A percentile compares a stretch with the other conserved stretches of the same genome.
Evolutionary conservation across 2,329 filamentous ascomycete genomes (phyloP).

Genomic region (Venturia nashicola): DNA sequence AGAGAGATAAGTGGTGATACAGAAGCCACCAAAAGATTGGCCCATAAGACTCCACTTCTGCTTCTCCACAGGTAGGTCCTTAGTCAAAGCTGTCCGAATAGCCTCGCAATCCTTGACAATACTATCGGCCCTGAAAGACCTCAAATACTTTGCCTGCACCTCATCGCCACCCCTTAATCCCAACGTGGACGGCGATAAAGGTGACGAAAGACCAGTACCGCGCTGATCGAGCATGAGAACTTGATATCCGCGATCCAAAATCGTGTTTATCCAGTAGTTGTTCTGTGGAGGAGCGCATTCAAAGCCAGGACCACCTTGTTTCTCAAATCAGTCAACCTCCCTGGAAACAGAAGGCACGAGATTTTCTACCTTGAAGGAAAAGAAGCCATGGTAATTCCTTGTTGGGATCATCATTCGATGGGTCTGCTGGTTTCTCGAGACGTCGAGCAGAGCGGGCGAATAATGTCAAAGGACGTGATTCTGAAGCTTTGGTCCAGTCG

Average conservation of each 20-base stretch:
- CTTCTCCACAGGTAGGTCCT: constrained; percentile 54
- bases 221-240: constrained; percentile 78
- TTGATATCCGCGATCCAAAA: constrained; percentile 74
- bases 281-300: constrained; percentile 65
- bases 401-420: constrained; percentile 29
- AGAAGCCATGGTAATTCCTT: constrained; percentile 47
- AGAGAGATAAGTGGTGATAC: constrained; percentile 71
- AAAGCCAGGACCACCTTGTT: constrained; percentile 72
- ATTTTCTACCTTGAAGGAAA: constrained; percentile 42
- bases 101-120: constrained; percentile 86
- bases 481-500: constrained; percentile 53
- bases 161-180: constrained; percentile 47
- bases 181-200: constrained; percentile 63
- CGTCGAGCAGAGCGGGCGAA: constrained; percentile 67
- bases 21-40: constrained; percentile 88
- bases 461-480: constrained; percentile 50
- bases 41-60: constrained; percentile 78
- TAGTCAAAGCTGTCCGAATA: constrained; percentile 62
- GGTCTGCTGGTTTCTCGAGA: constrained; percentile 26
- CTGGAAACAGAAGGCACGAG: not conserved
- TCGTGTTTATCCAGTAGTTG: constrained; percentile 53
- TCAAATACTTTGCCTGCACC: constrained; percentile 69
- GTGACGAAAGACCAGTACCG: constrained; percentile 74
- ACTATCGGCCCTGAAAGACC: constrained; percentile 75
- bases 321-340: not conserved